Base-by-base conservation (phyloP, 2,329 filamentous ascomycete species). In the Phialophora verrucosa region DNA sequence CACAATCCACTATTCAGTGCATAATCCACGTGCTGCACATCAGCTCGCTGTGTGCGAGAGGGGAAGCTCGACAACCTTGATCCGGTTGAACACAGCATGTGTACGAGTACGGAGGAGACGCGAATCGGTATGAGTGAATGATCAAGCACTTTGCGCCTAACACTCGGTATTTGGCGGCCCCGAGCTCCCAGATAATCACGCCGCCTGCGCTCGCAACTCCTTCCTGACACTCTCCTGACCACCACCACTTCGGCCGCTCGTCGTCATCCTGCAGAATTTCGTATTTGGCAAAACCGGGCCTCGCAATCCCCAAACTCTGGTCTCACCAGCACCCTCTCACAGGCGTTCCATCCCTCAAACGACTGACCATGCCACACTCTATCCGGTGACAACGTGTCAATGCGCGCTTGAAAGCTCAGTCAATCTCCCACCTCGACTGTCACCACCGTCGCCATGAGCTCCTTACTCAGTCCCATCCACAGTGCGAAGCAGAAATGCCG, bases 401-500 rank as follows among this genome's bases (percentile, higher is more conserved):
- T 53, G 20, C 47, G 50, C 61, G 27, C 17, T 64, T 69, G 62
- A 67, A 59, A 62, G 55, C 59, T 56, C 64, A 14, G 35, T 61
- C 60, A 53, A 62, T 38, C 32, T n/a, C 29, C n/a, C 20, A 27
- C 57, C 53, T 25, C 63, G 49, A 55, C 59, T 25, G 27, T 31
- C 60, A 44, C 59, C 63, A 56, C 35, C 35, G 54, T 60, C 63
- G 53, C 60, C 51, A 73, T 73, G 71, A 70, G 67, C 58, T 69
- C 71, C 55, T 63, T 68, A 54, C 65, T 73, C 35, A 69, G 71
- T 63, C 71, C 72, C 65, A 87, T 88, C 83, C 81, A 87, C 75
- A 80, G 84, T 68, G 80, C 86, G 72, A 84, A 85, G 70, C 85
- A 88, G 77, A 84, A 83, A 73, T 85, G 83, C 79, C 92, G 94